Base-by-base conservation (phyloP, 306 rosid genomes). In the Prunus padus region DNA sequence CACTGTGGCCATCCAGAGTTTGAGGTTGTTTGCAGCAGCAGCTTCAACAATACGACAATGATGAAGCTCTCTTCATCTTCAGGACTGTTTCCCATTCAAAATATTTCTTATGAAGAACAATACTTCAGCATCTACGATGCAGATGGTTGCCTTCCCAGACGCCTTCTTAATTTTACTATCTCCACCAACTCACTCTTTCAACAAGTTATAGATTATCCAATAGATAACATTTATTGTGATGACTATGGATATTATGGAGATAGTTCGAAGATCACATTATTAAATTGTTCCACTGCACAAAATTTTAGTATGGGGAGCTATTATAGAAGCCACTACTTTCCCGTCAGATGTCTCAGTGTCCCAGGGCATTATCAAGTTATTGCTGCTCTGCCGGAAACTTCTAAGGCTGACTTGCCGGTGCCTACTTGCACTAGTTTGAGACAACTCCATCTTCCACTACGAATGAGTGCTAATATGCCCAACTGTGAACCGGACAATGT, bases 1-100 rank as follows among this genome's bases (percentile, higher is more conserved):
- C 23, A 54, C 1, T 80, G 82, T 67, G 83, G 87, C 59, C 70
- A 33, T 45, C 81, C 81, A 1, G 82, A 82, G 3, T 87, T 87
- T 77, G 88, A 82, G 71, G 15, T 89, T 19, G 56, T 76, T 11
- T 89, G 94, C 30, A 28, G 30, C 30, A 28, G 30, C 30, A 28
- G 30, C 30, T 63, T 9, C 5, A 54, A 1, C 23, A 18, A 9
- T 57, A 70, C 7, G 46, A 76, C 76, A 9, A 22, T 72, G 76
- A 72, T 72, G 22, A 52, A 56, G 66, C 66, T 56, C 18, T 33
- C 65, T 2, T 40, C 66, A 23, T 40, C 54, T 3, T 72, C 76
- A 2, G 76, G 66, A 37, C 40, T 55, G 51, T 56, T 72, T 25
- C 0, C 52, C 11, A 40, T 72, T 8, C 51, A 8, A 20, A 56